phyloP scores from a whole-genome alignment of 2,329 filamentous ascomycete species.

The Ophiosphaerella narmari region DNA sequence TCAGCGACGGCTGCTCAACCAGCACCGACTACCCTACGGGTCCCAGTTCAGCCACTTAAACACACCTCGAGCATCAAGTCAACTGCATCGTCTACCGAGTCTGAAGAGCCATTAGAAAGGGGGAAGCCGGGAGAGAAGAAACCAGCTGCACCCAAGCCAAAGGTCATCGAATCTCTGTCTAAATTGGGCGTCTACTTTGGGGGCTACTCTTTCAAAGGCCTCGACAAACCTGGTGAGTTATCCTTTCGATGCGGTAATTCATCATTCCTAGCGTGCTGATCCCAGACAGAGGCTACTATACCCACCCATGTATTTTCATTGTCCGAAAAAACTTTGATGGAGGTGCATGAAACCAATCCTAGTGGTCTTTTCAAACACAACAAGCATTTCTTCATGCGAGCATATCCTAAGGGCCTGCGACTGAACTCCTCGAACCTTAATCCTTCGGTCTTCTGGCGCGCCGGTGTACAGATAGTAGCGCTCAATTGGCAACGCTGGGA shows the following conservation, averaged over 20 bases:
- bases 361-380: constrained; percentile 78
- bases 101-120: constrained; percentile 45
- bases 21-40: constrained; percentile 35
- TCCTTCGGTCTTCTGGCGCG: constrained; percentile 82
- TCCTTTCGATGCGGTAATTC: neutral
- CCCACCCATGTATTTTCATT: constrained; percentile 69
- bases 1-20: constrained; percentile 30
- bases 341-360: constrained; percentile 62
- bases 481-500: constrained; percentile 94
- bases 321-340: constrained; percentile 68
- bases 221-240: constrained; percentile 65
- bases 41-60: constrained; percentile 27
- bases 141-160: constrained; percentile 55
- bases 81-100: constrained; percentile 21
- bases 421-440: constrained; percentile 87
- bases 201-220: constrained; percentile 77
- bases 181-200: constrained; percentile 83
- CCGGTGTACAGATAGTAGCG: constrained; percentile 87
- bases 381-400: constrained; percentile 78
- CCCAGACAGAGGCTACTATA: constrained; percentile 49
- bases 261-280: neutral
- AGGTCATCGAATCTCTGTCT: constrained; percentile 73
- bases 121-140: constrained; percentile 54
- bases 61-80: constrained; percentile 31
- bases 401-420: constrained; percentile 82